A percentile compares a stretch with the other conserved stretches of the same genome.
Evolutionary conservation across 192 early-diverging fungal species (phyloP).

Genomic region (Coemansia sp.): DNA sequence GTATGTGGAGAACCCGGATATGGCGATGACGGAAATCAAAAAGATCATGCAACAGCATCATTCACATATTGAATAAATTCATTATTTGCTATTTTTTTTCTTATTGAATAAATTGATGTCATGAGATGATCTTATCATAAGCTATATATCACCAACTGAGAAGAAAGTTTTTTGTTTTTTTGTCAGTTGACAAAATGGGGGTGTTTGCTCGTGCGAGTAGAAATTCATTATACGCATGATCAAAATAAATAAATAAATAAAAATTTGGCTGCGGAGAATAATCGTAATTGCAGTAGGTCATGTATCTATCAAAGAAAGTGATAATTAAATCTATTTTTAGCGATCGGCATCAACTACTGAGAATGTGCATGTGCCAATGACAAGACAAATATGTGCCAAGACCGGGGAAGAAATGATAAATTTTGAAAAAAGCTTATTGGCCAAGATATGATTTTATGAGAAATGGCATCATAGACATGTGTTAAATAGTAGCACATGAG

Average conservation of each 20-base stretch:
- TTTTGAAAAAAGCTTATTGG: not conserved
- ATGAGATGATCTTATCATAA: constrained; percentile 3
- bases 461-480: not conserved
- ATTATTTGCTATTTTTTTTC: not conserved
- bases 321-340: constrained; percentile 1
- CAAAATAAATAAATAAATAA: not conserved
- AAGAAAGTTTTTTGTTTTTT: not conserved
- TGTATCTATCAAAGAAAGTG: not conserved
- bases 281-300: not conserved
- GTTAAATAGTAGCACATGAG: not conserved
- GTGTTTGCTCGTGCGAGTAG: not conserved
- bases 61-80: constrained; percentile 13
- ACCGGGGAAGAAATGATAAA: not conserved
- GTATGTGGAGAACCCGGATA: constrained; percentile 14
- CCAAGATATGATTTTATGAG: not conserved
- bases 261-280: constrained; percentile 3
- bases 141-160: constrained; percentile 4
- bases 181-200: constrained; percentile 6
- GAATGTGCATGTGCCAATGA: not conserved
- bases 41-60: constrained; percentile 11
- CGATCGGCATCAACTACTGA: constrained; percentile 9
- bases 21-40: constrained; percentile 22
- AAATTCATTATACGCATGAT: not conserved
- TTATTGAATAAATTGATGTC: not conserved
- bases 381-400: not conserved